Evolutionary conservation across 805 yeast species (phyloP), one percentile per base, ranked within the genome.

Genomic region (Kluyveromyces siamensis): DNA sequence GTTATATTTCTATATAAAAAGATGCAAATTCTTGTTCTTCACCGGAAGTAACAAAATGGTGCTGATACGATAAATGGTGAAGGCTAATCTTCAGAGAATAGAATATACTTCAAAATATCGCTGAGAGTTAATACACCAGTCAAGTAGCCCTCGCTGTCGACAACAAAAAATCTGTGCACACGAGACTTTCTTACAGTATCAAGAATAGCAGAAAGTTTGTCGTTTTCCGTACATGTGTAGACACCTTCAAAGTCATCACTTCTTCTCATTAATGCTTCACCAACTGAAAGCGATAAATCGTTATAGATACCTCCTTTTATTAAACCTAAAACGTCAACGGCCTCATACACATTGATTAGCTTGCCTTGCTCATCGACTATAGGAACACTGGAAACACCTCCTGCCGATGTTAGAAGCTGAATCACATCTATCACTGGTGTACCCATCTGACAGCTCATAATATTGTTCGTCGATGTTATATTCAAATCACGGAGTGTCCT

Each of bases 161-260:
- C 96, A 30, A 93, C 89, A 60, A 90, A 87, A 61, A 93, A 76
- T 65, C 99, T 77, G 65, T 93, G 97, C 52, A 93, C 75, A 56
- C 98, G 78, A 35, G 95, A 83, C 57, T 89, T 85, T 59, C 97
- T 79, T 51, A 93, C 88, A 36, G 96, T 90, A 63, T 90, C 96
- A 81, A 93, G 77, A 49, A 93, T 84, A 14, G 95, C 87, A 52
- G 91, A 84, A 50, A 93, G 71, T 53, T 90, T 76, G 65, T 93
- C 99, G 56, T 81, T 77, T 55, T 81, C 74, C 0, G 97, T 87
- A 68, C 99, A 93, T 0, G 98, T 93, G 68, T 89, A 87, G 13
- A 93, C 98, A 50, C 99, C 99, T 67, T 93, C 98, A 59, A 91
- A 93, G 63, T 93, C 97, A 57, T 90, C 96, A 4, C 96, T 83